Conservation (phyloP, 192 early-diverging fungal genomes). For the Coemansia sp. region DNA sequence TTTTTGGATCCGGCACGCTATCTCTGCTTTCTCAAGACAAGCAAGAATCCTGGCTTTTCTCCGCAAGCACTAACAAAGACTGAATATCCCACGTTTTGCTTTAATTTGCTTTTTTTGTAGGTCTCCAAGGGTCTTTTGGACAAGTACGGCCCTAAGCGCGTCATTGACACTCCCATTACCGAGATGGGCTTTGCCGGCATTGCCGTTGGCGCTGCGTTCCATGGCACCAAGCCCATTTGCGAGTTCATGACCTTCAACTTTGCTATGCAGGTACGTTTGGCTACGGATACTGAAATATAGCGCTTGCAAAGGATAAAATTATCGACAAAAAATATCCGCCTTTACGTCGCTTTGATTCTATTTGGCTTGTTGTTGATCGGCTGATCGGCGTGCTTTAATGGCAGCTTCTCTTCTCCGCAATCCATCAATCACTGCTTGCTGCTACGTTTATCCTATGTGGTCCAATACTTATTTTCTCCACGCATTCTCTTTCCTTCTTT, state of each 20-base stretch:
- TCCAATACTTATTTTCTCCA: too few relatives aligned
- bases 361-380: too few relatives aligned
- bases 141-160: conserved; percentile 95
- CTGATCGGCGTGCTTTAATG: too few relatives aligned
- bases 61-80: neutral
- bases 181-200: conserved; percentile 98
- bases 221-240: conserved; percentile 93
- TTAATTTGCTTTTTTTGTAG: conserved; percentile 49
- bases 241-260: conserved; percentile 99
- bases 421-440: too few relatives aligned
- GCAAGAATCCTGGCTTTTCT: too few relatives aligned
- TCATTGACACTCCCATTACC: conserved; percentile 98
- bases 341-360: too few relatives aligned
- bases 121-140: conserved; percentile 95
- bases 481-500: too few relatives aligned
- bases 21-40: too few relatives aligned
- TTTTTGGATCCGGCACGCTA: too few relatives aligned
- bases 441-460: too few relatives aligned
- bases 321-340: neutral
- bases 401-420: too few relatives aligned
- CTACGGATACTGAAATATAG: neutral
- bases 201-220: conserved; percentile 90
- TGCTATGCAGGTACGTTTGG: conserved; percentile 84
- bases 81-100: neutral
- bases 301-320: neutral